Evolutionary conservation across 257 asterid genomes (phyloP).

Genomic region (Salvia hispanica): DNA sequence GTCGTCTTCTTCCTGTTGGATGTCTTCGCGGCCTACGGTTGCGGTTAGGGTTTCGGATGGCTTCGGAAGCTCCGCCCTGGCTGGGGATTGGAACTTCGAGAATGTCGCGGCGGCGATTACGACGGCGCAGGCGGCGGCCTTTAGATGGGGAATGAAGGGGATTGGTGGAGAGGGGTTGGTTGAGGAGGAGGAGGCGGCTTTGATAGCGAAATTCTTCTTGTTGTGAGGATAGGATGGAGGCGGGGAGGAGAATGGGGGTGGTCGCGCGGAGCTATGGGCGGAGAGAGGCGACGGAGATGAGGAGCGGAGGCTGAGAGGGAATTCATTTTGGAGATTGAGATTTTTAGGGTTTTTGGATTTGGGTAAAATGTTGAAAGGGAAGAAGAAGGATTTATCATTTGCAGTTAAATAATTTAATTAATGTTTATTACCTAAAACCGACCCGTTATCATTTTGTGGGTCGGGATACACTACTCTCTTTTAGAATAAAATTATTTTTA

Average conservation of each 20-base stretch:
- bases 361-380: background rate
- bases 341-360: conserved; percentile 27
- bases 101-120: conserved; percentile 59
- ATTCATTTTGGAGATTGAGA: conserved; percentile 32
- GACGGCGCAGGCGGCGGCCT: conserved; percentile 52
- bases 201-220: conserved; percentile 27
- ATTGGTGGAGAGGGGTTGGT: conserved; percentile 27
- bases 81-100: conserved; percentile 37
- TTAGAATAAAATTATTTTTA: no score
- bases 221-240: conserved; percentile 3
- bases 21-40: conserved; percentile 22
- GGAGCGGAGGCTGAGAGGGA: conserved; percentile 34
- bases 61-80: conserved; percentile 41
- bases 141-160: conserved; percentile 42
- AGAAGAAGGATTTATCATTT: background rate
- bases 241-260: conserved; percentile 22
- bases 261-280: conserved; percentile 25
- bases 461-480: background rate
- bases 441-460: background rate
- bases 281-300: conserved; percentile 28
- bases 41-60: conserved; percentile 41
- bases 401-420: background rate
- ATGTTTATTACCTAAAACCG: background rate
- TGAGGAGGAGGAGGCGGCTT: conserved; percentile 41
- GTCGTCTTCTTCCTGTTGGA: conserved; percentile 24